Evolutionary conservation across 1,139 yeast genomes (phyloP), one percentile per base, ranked within the genome.

Genomic region (Geotrichum aggregatum): DNA sequence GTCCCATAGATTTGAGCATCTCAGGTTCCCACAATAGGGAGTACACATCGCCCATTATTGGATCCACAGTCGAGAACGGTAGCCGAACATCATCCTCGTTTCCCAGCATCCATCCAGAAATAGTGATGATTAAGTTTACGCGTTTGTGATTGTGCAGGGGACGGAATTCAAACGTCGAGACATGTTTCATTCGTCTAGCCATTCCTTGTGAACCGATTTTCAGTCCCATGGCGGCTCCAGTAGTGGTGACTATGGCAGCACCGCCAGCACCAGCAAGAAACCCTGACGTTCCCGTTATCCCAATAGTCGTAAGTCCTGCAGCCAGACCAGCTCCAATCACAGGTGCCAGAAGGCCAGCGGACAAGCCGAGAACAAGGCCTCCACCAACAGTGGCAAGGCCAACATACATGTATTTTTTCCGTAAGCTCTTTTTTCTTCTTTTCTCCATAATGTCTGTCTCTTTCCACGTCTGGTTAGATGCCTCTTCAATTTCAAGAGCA

Each of bases 311-410:
- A 44, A 94, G 74, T 10, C 98, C 99, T 2, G 98, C 98, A 1
- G 98, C 98, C 26, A 94, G 67, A 61, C 99, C 98, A 0, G 98
- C 98, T 44, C 98, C 98, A 63, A 94, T 94, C 3, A 94, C 96
- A 0, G 99, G 99, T 0, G 98, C 98, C 48, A 94, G 73, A 46
- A 94, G 71, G 2, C 99, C 99, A 13, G 96, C 98, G 52, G 97
- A 87, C 30, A 94, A 74, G 1, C 98, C 98, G 55, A 94, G 80
- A 1, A 95, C 96, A 30, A 94, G 74, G 0, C 96, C 91, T 1
- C 99, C 99, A 14, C 98, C 98, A n/a, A 91, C 76, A 2, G 98
- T 92, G 0, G 98, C 99, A 53, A 94, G 72, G 0, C 98, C 98
- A 58, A 94, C 88, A 64, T 87, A 88, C 54, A 91, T 85, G 66